Evolutionary conservation across 441 rosid species (phyloP), one percentile per base, ranked within the genome.

Genomic region (Syzygium malaccense): DNA sequence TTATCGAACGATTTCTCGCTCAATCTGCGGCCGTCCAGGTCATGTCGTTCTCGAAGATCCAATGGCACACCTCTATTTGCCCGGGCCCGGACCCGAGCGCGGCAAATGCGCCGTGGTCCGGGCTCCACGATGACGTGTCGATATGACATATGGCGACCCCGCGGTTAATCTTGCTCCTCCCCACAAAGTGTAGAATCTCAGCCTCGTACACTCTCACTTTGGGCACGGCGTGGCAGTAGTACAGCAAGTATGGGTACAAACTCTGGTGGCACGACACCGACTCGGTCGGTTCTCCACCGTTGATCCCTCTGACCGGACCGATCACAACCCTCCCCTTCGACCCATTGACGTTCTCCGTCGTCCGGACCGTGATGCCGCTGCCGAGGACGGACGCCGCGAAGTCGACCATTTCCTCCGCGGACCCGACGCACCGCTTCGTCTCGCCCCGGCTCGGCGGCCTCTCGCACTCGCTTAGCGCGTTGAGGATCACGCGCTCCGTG

Each of bases 231-330:
- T 98, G 99, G 78, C 99, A 98, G 92, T 98, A 98, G 85, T 97
- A 98, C 58, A 97, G 92, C 86, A 98, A 88, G 58, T 96, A 96
- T 51, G 99, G 99, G 91, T 92, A 98, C 92, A 98, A 56, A 49
- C 97, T 96, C 93, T 98, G 99, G 87, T 98, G 99, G 84, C 99
- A 98, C 9, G 99, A 98, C 2, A 98, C 99, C 2, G 99, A 95
- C 90, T 94, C 94, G n/a, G 99, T 96, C 33, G 93, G 89, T 87
- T 90, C 91, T 3, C 99, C 99, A 13, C 98, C 98, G 93, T 96
- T 93, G 95, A 98, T 94, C n/a, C 97, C 95, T 41, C 87, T 93
- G 83, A 98, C 92, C 51, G 92, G 58, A 3, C 99, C 99, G 32
- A 98, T 89, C 96, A 93, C 23, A 26, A 98, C 93, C 25, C 93